A percentile compares a stretch with the other conserved stretches of the same genome.
phyloP scores from a whole-genome alignment of 2,329 filamentous ascomycete species.

The Teratosphaeria gauchensis region DNA sequence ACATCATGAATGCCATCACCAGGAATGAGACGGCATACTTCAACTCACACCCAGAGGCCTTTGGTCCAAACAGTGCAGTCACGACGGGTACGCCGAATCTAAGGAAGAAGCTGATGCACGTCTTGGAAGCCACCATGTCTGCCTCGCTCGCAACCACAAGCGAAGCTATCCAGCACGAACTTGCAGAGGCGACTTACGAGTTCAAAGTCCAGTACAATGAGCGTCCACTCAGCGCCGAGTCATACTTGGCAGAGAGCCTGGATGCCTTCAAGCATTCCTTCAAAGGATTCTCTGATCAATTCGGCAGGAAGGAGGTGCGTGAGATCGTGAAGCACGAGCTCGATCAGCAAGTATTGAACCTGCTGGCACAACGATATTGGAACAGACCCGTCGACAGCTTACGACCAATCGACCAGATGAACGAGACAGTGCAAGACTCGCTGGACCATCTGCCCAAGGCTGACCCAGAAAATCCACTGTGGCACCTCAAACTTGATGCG shows the following conservation, averaged over 20 bases:
- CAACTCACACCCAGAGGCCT: slow-evolving; percentile 69
- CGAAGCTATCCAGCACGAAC: slow-evolving; percentile 85
- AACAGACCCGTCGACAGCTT: slow-evolving; percentile 89
- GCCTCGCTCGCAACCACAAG: slow-evolving; percentile 79
- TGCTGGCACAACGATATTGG: slow-evolving; percentile 92
- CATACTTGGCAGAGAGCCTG: slow-evolving; percentile 87
- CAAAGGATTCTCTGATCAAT: slow-evolving; percentile 82
- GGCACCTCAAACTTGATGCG: slow-evolving; percentile 89
- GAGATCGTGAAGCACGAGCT: slow-evolving; percentile 84
- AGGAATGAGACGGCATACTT: slow-evolving; percentile 88
- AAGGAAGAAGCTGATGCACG: slow-evolving; percentile 92
- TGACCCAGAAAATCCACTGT: slow-evolving; percentile 75
- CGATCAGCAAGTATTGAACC: slow-evolving; percentile 87
- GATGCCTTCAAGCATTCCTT: slow-evolving; percentile 98
- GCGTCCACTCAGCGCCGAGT: slow-evolving; percentile 84
- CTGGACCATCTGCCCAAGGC: slow-evolving; percentile 68
- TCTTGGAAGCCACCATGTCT: slow-evolving; percentile 95
- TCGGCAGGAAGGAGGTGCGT: slow-evolving; percentile 81
- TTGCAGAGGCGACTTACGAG: slow-evolving; percentile 94
- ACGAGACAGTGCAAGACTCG: slow-evolving; percentile 20
- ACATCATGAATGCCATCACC: slow-evolving; percentile 69
- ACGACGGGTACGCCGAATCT: slow-evolving; percentile 76
- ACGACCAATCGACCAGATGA: slow-evolving; percentile 33
- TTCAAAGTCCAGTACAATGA: slow-evolving; percentile 99
- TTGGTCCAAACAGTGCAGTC: slow-evolving; percentile 62